phyloP scores from a whole-genome alignment of 2,329 filamentous ascomycete species.

The Fusarium pseudoanthophilum region DNA sequence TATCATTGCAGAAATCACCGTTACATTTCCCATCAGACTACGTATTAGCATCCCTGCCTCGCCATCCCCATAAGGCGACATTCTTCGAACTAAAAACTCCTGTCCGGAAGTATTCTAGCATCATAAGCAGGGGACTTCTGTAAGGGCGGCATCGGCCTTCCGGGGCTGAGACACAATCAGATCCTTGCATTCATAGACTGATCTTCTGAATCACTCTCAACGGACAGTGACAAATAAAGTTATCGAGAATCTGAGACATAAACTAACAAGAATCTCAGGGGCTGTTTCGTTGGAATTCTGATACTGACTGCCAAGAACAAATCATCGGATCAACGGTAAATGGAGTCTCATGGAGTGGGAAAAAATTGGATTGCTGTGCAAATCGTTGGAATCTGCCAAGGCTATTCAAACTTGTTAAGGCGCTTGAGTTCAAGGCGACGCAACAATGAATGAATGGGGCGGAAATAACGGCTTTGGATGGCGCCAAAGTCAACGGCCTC shows the following conservation, averaged over 20 bases:
- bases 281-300: constrained; percentile 6
- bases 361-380: constrained; percentile 10
- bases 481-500: constrained; percentile 12
- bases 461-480: constrained; percentile 9
- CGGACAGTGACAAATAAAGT: neutral
- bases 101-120: neutral
- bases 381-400: constrained; percentile 16
- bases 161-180: constrained; percentile 3
- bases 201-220: neutral
- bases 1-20: neutral
- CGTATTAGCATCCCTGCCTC: neutral
- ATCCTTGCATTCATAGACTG: neutral
- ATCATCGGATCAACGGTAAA: neutral
- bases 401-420: constrained; percentile 9
- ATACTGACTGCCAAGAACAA: constrained; percentile 9
- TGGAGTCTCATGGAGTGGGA: neutral
- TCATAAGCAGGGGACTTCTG: constrained; percentile 1
- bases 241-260: neutral
- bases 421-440: constrained; percentile 23
- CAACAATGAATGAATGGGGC: neutral
- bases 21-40: neutral
- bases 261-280: neutral
- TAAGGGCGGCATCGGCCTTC: neutral
- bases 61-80: neutral
- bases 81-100: neutral